These are phyloP conservation scores for Isabelozyma heimii DNA, from an alignment of 805 yeast genomes.

Conservation along the genomic window DNA sequence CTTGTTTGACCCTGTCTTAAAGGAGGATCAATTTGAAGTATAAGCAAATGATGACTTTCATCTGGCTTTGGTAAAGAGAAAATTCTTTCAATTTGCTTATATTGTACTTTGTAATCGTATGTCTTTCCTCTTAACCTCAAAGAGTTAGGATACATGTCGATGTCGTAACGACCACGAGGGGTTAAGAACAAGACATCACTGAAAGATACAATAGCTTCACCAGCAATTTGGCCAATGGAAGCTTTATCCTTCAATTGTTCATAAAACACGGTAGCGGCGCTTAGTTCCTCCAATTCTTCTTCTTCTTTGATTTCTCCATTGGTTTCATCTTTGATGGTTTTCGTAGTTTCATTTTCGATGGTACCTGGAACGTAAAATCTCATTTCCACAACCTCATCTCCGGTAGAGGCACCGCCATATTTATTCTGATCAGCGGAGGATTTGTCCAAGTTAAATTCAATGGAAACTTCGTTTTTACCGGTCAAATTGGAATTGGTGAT, in stretches of 20 bases:
- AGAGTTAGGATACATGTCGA: slow-evolving; percentile 85
- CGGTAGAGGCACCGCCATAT: slow-evolving; percentile 43
- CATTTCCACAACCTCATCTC: slow-evolving; percentile 95
- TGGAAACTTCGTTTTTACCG: slow-evolving; percentile 89
- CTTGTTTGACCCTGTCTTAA: slow-evolving; percentile 97
- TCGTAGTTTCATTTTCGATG: slow-evolving; percentile 46
- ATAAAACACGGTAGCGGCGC: slow-evolving; percentile 82
- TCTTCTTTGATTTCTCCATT: slow-evolving; percentile 29
- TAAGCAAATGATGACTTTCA: slow-evolving; percentile 82
- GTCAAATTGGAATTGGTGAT: slow-evolving; percentile 85
- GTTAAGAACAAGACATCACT: slow-evolving; percentile 88
- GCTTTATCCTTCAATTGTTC: slow-evolving; percentile 92
- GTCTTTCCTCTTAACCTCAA: slow-evolving; percentile 95
- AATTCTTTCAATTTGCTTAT: slow-evolving; percentile 83
- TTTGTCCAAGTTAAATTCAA: slow-evolving; percentile 70
- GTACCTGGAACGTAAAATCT: slow-evolving; percentile 92
- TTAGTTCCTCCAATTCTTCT: slow-evolving; percentile 46
- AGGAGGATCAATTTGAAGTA: slow-evolving; percentile 94
- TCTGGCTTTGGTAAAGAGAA: slow-evolving; percentile 94
- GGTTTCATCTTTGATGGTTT: slow-evolving; percentile 20
- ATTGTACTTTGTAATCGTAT: slow-evolving; percentile 93
- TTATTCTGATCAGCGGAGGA: slow-evolving; percentile 42
- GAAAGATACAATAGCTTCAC: slow-evolving; percentile 92
- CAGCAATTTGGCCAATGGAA: slow-evolving; percentile 89
- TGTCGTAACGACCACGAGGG: slow-evolving; percentile 98